These are phyloP conservation scores for Aspergillus wentii DNA, from an alignment of 495 filamentous ascomycete species.

Conservation along the genomic window DNA sequence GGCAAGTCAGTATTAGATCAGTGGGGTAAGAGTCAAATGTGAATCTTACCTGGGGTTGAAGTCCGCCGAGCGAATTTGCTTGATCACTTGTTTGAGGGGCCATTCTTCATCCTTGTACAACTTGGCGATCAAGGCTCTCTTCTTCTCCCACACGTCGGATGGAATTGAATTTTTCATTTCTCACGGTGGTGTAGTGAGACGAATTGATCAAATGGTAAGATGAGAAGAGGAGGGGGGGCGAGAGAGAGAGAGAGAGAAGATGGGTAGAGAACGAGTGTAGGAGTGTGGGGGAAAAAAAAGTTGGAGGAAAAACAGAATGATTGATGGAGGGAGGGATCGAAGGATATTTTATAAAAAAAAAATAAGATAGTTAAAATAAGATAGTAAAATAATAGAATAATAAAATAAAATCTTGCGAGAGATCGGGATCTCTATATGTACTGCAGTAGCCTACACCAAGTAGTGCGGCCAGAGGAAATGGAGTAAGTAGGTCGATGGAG, in stretches of 20 bases:
- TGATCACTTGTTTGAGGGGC: constrained; percentile 47
- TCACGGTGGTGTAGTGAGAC: constrained; percentile 1
- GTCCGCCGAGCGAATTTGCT: constrained; percentile 42
- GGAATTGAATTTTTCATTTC: constrained; percentile 45
- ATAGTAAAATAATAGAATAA: too few relatives aligned
- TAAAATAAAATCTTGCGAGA: too few relatives aligned
- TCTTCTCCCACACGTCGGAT: constrained; percentile 46
- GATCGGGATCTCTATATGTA: too few relatives aligned
- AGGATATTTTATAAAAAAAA: too few relatives aligned
- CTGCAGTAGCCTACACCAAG: too few relatives aligned
- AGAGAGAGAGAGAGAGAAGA: constrained; percentile 2
- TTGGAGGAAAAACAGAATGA: constrained; percentile 5
- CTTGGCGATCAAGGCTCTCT: constrained; percentile 41
- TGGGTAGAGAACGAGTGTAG: too few relatives aligned
- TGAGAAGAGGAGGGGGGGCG: background rate
- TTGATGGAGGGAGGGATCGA: constrained; percentile 4
- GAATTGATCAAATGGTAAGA: constrained; percentile 4
- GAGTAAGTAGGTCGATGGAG: too few relatives aligned
- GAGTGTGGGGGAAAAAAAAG: background rate
- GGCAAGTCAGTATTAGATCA: background rate
- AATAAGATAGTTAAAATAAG: too few relatives aligned
- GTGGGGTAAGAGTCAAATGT: background rate
- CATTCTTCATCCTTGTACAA: constrained; percentile 48
- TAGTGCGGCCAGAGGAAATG: too few relatives aligned
- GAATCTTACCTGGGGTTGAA: constrained; percentile 42